phyloP scores from a whole-genome alignment of 2,329 filamentous ascomycete genomes.

The Talaromyces sp. region DNA sequence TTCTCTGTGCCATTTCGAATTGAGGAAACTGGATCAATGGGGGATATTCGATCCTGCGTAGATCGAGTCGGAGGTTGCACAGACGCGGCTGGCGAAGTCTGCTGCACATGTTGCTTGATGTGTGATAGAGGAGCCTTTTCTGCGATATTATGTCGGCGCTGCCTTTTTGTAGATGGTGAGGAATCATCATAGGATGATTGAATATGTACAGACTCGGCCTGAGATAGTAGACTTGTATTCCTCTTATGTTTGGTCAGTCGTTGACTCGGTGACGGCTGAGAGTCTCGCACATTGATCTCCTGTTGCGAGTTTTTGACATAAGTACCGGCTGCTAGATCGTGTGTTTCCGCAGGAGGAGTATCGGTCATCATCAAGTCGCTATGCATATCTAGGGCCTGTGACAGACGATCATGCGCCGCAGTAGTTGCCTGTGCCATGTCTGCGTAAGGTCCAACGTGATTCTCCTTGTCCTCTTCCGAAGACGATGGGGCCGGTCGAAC shows the following conservation, averaged over 20 bases:
- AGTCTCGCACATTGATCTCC: conserved; percentile 35
- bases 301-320: conserved; percentile 28
- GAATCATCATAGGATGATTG: conserved; percentile 14
- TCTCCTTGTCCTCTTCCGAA: conserved; percentile 48
- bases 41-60: conserved; percentile 16
- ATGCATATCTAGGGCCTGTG: conserved; percentile 34
- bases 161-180: conserved; percentile 12
- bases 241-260: conserved; percentile 2
- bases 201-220: conserved; percentile 11
- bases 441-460: conserved; percentile 32
- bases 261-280: conserved; percentile 32
- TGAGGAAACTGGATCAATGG: neutral
- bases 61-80: conserved; percentile 24
- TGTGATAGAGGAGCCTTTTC: conserved; percentile 16
- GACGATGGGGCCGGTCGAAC: conserved; percentile 30
- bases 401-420: conserved; percentile 38
- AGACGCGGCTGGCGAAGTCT: conserved; percentile 21
- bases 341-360: conserved; percentile 10
- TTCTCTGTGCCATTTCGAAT: conserved; percentile 23
- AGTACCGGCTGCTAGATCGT: conserved; percentile 5
- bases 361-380: conserved; percentile 21
- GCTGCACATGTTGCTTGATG: conserved; percentile 3
- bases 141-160: neutral
- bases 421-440: conserved; percentile 30
- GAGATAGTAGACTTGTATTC: conserved; percentile 11